Evolutionary conservation across 1,284 basidiomycete species (phyloP), one percentile per base, ranked within the genome.

Genomic region (Trichosporon sp.): DNA sequence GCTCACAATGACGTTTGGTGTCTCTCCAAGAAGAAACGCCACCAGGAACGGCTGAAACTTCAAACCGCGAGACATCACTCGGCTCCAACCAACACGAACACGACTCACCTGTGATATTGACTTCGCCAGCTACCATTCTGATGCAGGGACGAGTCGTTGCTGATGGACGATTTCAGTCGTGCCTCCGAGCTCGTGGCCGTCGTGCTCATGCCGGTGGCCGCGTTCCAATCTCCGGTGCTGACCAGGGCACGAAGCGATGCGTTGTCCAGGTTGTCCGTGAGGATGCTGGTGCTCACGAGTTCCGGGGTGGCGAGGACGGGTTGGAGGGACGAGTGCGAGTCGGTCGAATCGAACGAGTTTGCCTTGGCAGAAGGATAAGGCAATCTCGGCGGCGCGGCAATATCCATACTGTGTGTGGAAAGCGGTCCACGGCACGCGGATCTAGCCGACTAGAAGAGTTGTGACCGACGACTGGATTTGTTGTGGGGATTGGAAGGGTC

Each of bases 61-160:
- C 29, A 60, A 32, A 32, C 56, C 12, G 29, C 56, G 21, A 31
- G 29, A 31, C 56, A 60, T 32, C 27, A 31, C 56, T 60, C 56
- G 5, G 53, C 56, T 60, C 18, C 56, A 60, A 18, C 18, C 15
- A 25, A 32, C 27, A 23, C 51, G 25, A 25, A 32, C 27, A 23
- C 51, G 25, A 78, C 78, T 78, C 75, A 81, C 79, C 75, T 78
- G 2, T 75, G 73, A 68, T 79, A 75, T 65, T 77, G 77, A 64
- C 73, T 73, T 31, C 77, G 60, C 76, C 75, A 77, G 65, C 75
- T 78, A 5, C 72, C 72, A 27, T 53, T 51, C 32, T 69, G 69
- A 51, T 71, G 70, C 53, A 68, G 56, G 4, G 56, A 60, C 27
- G 56, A 60, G 18, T 29, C 56, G 56, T 31, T 60, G 62, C 62